Evolutionary conservation across 2,329 filamentous ascomycete genomes (phyloP).

Genomic region (Simplicillium sp.): DNA sequence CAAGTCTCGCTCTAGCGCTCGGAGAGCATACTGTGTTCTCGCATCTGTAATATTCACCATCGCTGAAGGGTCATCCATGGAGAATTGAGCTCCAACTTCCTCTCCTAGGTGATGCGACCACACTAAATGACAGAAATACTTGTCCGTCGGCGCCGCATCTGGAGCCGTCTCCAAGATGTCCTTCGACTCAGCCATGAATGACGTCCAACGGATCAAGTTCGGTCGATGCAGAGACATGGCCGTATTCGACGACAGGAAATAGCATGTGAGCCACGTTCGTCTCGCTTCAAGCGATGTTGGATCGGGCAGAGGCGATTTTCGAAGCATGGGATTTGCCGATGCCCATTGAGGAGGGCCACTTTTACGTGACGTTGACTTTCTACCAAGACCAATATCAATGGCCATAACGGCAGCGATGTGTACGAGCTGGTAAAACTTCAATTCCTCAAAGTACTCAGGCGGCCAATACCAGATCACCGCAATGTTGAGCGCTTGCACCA

Average conservation of each 20-base stretch:
- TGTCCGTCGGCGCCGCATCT: slow-evolving; percentile 46
- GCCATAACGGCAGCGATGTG: slow-evolving; percentile 76
- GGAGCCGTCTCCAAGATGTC: slow-evolving; percentile 43
- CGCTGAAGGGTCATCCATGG: slow-evolving; percentile 52
- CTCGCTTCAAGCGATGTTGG: slow-evolving; percentile 45
- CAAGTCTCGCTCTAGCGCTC: slow-evolving; percentile 55
- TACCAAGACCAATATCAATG: slow-evolving; percentile 71
- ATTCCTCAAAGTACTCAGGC: slow-evolving; percentile 72
- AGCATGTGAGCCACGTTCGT: slow-evolving; percentile 50
- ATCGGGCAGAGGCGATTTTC: slow-evolving; percentile 32
- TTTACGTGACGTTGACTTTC: slow-evolving; percentile 13
- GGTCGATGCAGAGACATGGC: slow-evolving; percentile 53
- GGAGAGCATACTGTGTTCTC: slow-evolving; percentile 55
- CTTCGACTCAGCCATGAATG: slow-evolving; percentile 52
- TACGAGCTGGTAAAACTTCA: slow-evolving; percentile 83
- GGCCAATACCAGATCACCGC: slow-evolving; percentile 79
- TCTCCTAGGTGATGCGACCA: slow-evolving; percentile 56
- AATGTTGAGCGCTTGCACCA: slow-evolving; percentile 70
- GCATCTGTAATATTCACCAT: slow-evolving; percentile 48
- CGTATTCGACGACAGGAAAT: slow-evolving; percentile 49
- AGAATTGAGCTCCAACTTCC: slow-evolving; percentile 57
- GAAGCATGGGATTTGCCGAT: slow-evolving; percentile 25
- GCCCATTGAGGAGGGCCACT: slow-evolving; percentile 1
- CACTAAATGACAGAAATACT: slow-evolving; percentile 48
- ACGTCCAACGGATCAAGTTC: slow-evolving; percentile 48